Base-by-base conservation (phyloP, 768 basidiomycete species). In the Suillus tomentosus region DNA sequence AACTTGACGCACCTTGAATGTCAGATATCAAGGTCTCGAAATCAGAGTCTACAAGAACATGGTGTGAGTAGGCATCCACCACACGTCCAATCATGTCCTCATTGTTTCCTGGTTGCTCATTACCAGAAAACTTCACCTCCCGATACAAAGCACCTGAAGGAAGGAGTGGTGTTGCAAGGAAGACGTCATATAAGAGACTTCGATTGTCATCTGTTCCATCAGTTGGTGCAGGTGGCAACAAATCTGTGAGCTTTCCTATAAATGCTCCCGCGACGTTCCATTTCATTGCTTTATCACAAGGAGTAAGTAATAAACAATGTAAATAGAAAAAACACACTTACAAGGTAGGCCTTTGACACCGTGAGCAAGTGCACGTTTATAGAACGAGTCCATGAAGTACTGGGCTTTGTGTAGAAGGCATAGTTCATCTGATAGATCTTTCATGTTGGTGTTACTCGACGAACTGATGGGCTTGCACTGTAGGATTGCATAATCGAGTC, bases 21-120 rank as follows among this genome's bases (percentile, higher is more conserved):
- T 45, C 45, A 1, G 45, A 45, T 50, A 50, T 50, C 48, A 50
- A 50, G 0, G 1, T 50, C 48, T 39, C 31, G 15, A n/a, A 43
- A 0, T 1, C 1, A 15, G 62, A 67, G 53, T 73, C 68, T 14
- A 67, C 39, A 8, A 67, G 36, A 14, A 64, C 64, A 66, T 73
- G 70, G 47, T 73, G 72, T 0, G 65, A 67, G 64, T 66, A 73
- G 1, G 72, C 72, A 68, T 73, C 66, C 5, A 71, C 56, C 14
- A 63, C 65, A 24, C 57, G 24, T 5, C 66, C 65, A 58, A 73
- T 34, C 13, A 47, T 5, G 48, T 69, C 66, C 13, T 63, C 55
- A 36, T 69, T 67, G 27, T 63, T 50, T 17, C 64, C 67, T n/a
- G 54, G 51, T 24, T 69, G 37, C 13, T 36, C n/a, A 24, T 64